Evolutionary conservation across 331 rosid genomes (phyloP), one percentile per base, ranked within the genome.

Genomic region (Saraca asoca): DNA sequence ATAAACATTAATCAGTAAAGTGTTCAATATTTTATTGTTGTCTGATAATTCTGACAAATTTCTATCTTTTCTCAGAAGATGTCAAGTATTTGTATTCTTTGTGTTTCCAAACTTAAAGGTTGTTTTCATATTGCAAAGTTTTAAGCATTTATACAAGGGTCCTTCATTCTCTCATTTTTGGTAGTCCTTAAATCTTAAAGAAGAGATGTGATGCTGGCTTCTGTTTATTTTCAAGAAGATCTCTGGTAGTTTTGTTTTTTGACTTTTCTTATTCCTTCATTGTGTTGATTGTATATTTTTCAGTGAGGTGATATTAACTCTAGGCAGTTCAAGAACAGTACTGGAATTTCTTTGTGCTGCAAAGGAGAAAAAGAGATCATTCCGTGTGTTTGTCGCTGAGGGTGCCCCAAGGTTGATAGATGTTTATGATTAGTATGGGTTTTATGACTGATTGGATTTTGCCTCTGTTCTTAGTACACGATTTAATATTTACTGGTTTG

Each of bases 321-420:
- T 94, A 12, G 99, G 99, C 19, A 90, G 96, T 81, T 94, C 99
- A 72, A 86, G 80, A 85, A 94, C 99, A 29, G 97, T 90, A 44
- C 74, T 94, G 68, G 97, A 90, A 75, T 94, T 94, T 86, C 95
- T 90, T 13, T 75, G 81, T 74, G 97, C 95, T 54, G 99, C 99
- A 5, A 94, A 86, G 78, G 99, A 90, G 76, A 94, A 90, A 68
- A 85, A 86, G 72, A 86, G 99, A 85, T 88, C 99, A 38, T 94
- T 90, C 74, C 83, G 90, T 76, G 95, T 94, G 24, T 79, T 85
- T 83, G 95, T 94, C 58, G 91, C 95, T 5, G 99, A 94, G 76
- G 99, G 99, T 71, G 96, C 96, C 78, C 99, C 99, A 68, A 94
- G 97, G 97, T 94, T 62, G 45, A 78, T 81, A 50, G 57, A 53